Conservation (phyloP, 208 protist genomes). For the Trypanosoma boissoni region DNA sequence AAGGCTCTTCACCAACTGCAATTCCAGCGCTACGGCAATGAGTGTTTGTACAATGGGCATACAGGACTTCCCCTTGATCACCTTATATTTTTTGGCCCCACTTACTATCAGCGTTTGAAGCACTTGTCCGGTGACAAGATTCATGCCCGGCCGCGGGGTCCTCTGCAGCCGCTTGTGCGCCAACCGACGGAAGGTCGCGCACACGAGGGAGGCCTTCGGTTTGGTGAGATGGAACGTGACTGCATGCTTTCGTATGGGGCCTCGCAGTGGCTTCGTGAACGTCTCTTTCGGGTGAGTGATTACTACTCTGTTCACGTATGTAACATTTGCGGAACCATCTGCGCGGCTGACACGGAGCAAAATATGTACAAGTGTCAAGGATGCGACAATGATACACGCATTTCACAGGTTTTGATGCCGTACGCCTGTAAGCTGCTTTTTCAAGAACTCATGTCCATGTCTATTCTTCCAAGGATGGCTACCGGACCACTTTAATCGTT, state of each 20-base stretch:
- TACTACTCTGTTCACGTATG: slow-evolving; percentile 93
- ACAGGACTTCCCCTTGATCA: slow-evolving; percentile 91
- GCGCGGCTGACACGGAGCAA: slow-evolving; percentile 82
- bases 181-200: slow-evolving; percentile 95
- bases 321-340: slow-evolving; percentile 93
- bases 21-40: slow-evolving; percentile 85
- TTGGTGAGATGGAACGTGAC: slow-evolving; percentile 98
- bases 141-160: slow-evolving; percentile 87
- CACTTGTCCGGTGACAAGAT: slow-evolving; percentile 98
- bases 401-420: slow-evolving; percentile 93
- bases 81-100: slow-evolving; percentile 95
- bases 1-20: slow-evolving; percentile 63
- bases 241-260: slow-evolving; percentile 97
- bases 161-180: slow-evolving; percentile 85
- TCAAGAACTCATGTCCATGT: slow-evolving; percentile 97
- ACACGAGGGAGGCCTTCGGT: slow-evolving; percentile 94
- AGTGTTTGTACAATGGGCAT: slow-evolving; percentile 95
- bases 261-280: slow-evolving; percentile 89
- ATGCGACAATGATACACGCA: slow-evolving; percentile 84
- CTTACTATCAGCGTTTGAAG: slow-evolving; percentile 97
- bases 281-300: slow-evolving; percentile 90
- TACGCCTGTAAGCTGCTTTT: slow-evolving; percentile 98
- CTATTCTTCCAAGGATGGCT: slow-evolving; percentile 90
- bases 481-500: slow-evolving; percentile 36
- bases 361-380: slow-evolving; percentile 79